A percentile compares a stretch with the other conserved stretches of the same genome.
phyloP scores from a whole-genome alignment of 2,329 filamentous ascomycete species.

The Kalaharituber pfeilii region DNA sequence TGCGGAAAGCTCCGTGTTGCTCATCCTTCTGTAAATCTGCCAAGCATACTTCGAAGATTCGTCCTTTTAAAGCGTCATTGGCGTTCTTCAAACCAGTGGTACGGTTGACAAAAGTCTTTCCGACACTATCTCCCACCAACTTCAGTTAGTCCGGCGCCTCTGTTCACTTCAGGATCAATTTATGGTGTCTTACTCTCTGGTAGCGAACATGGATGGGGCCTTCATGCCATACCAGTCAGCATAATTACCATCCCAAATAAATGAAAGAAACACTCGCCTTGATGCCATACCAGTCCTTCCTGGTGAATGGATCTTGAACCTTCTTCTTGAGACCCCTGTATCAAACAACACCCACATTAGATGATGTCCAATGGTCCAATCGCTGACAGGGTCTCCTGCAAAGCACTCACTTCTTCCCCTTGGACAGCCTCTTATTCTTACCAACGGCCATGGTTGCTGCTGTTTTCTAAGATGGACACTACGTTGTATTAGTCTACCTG shows the following conservation, averaged over 20 bases:
- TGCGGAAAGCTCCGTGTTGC: constrained; percentile 99
- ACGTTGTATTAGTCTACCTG: background rate
- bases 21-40: constrained; percentile 99
- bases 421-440: constrained; percentile 95
- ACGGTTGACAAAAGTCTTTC: constrained; percentile 98
- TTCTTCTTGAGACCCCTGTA: constrained; percentile 84
- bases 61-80: constrained; percentile 96
- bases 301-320: constrained; percentile 88
- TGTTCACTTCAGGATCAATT: background rate
- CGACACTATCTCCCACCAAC: constrained; percentile 50
- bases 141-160: constrained; percentile 5
- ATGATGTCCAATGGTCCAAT: background rate
- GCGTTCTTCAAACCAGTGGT: constrained; percentile 99
- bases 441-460: constrained; percentile 19
- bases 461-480: background rate
- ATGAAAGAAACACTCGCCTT: constrained; percentile 45
- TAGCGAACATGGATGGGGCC: constrained; percentile 88
- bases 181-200: constrained; percentile 65
- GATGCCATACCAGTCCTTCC: constrained; percentile 98
- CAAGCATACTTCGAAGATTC: constrained; percentile 96
- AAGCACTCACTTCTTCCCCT: constrained; percentile 71
- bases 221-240: constrained; percentile 92
- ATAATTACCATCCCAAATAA: constrained; percentile 8
- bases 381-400: background rate
- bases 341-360: constrained; percentile 2